Evolutionary conservation across 2,329 filamentous ascomycete genomes (phyloP), one percentile per base, ranked within the genome.

Genomic region (Fusarium pininemorale): DNA sequence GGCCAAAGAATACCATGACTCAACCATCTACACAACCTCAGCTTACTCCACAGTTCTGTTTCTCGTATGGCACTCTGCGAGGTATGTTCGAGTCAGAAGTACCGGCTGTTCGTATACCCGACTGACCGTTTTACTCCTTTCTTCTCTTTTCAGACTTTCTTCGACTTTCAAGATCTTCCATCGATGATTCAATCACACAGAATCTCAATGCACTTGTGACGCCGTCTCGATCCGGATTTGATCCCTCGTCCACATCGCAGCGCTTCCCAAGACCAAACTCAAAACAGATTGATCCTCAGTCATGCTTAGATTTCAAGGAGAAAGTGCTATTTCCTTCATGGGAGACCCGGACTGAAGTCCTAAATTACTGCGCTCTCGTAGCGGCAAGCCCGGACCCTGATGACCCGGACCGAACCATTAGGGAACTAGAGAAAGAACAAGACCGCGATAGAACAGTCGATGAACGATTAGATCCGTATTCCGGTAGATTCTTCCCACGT

Each of bases 381-480:
- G 48, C 48, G 16, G 30, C n/a, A 24, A 51, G 48, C n/a, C 48
- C 30, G 12, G 48, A 51, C n/a, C 30, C 30, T 20, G 30, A 51
- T 35, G 48, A 51, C 30, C 48, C 48, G n/a, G 48, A 51, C 12
- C 48, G 48, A 51, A 20, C n/a, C n/a, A 24, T 51, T 30, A 51
- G 48, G 30, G 48, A 51, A 35, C 30, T 51, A 51, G 48, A 51
- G n/a, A 51, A 35, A 35, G 48, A 51, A 38, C 48, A 51, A 51
- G 48, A 51, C n/a, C 48, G 30, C 48, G 30, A 38, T 78, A 87
- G 91, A 59, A 87, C 96, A 0, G 91, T 98, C 9, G 90, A 98
- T 81, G 96, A 98, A 83, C 87, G 96, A 63, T 82, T 98, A 66
- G 96, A 99, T 84, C 96, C 96, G 5, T 99, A 99, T 80, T 95